Percentiles rank a stretch among this genome's conserved stretches.
Evolutionary conservation across 305 asterid genomes (phyloP).

Genomic region (Withania somnifera): DNA sequence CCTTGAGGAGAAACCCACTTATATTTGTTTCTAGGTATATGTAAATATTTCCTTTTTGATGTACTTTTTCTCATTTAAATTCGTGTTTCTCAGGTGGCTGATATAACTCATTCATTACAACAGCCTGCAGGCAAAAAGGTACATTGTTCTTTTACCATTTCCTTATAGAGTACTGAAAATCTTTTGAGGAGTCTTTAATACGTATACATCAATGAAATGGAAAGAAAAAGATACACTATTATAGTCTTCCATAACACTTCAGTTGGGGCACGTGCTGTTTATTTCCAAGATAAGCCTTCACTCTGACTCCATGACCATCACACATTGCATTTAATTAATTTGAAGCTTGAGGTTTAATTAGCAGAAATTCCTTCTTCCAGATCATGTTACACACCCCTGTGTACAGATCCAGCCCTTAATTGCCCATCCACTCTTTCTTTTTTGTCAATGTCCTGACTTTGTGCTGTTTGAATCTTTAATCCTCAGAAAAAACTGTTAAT

Average conservation of each 20-base stretch:
- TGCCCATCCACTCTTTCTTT: background rate
- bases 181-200: background rate
- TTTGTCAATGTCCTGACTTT: background rate
- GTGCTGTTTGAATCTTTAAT: background rate
- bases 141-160: background rate
- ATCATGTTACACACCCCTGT: background rate
- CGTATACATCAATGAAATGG: background rate
- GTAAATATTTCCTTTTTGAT: background rate
- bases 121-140: constrained; percentile 99
- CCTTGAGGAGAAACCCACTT: background rate
- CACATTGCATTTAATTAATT: background rate
- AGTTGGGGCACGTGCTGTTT: background rate
- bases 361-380: background rate
- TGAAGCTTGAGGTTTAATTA: background rate
- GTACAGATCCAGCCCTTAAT: background rate
- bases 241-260: background rate
- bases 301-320: background rate
- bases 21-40: background rate
- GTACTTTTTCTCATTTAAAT: background rate
- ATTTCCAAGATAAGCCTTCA: background rate
- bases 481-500: background rate
- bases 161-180: background rate
- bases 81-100: constrained; percentile 65
- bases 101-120: constrained; percentile 88
- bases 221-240: background rate